Evolutionary conservation across 2,329 filamentous ascomycete genomes (phyloP), one percentile per base, ranked within the genome.

Genomic region (Talaromyces funiculosus): DNA sequence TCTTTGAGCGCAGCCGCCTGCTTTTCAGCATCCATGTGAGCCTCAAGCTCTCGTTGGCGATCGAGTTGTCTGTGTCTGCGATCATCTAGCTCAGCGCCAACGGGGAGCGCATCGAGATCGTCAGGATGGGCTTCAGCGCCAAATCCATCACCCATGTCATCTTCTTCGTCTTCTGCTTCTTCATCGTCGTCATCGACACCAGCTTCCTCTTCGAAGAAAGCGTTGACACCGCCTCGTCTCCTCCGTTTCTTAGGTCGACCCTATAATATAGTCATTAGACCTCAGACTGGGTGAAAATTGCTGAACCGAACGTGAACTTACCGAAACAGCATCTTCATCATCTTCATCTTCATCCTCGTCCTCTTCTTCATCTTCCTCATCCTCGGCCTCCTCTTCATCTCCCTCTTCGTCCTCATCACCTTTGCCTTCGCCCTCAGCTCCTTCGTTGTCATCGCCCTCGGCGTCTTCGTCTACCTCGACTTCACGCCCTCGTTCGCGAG

Each of bases 131-230:
- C 90, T 73, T 96, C 90, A 66, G 91, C 90, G 71, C 92, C 92
- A 72, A 94, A 51, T 66, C 90, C 89, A 61, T 91, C 91, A 61
- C 82, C 91, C 67, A 92, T 87, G 62, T 90, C 86, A 59, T 96
- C 92, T 67, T 95, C 91, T 67, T 97, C 93, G 56, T 95, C 91
- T 65, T 96, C 91, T 63, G 90, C 90, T 66, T 84, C 88, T 68
- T 96, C 92, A 68, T 96, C 92, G 65, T 96, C 87, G 62, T 90
- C 94, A 71, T 97, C 94, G 67, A 99, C 94, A 78, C 97, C 94
- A 73, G 94, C 94, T 81, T 99, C 94, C 70, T 93, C 90, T 86
- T 99, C 94, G 78, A 97, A 97, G 70, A 89, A 87, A 68, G 90
- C 90, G 64, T 90, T 86, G 65, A 84, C 84, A 65, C 89, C 86